These are phyloP conservation scores for Pichia inconspicua DNA, from an alignment of 1,139 yeast genomes.

Conservation along the genomic window DNA sequence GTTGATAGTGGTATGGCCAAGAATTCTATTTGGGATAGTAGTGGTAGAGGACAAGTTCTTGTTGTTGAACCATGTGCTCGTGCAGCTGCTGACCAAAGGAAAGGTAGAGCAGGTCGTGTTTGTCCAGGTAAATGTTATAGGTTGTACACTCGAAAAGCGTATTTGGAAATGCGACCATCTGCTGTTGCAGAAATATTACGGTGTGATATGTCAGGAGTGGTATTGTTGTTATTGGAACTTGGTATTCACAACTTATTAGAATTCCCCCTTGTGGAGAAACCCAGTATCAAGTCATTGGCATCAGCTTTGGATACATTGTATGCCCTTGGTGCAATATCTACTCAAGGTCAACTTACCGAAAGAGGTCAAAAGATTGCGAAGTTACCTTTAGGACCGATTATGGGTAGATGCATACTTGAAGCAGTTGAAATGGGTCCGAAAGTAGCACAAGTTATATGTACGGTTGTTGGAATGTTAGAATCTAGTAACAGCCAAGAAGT, in stretches of 20 bases:
- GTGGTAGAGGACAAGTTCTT: constrained; percentile 67
- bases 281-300: constrained; percentile 62
- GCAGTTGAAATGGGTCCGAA: constrained; percentile 41
- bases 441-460: constrained; percentile 58
- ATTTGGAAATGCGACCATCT: constrained; percentile 54
- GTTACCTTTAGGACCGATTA: constrained; percentile 87
- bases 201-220: constrained; percentile 70
- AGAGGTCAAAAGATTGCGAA: constrained; percentile 84
- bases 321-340: constrained; percentile 79
- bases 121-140: constrained; percentile 95
- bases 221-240: constrained; percentile 62
- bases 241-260: constrained; percentile 78
- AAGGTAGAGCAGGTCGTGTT: constrained; percentile 96
- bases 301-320: constrained; percentile 74
- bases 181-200: constrained; percentile 77
- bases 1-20: constrained; percentile 92
- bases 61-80: constrained; percentile 81
- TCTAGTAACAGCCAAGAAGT: neutral
- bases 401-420: constrained; percentile 65
- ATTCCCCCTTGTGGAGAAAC: constrained; percentile 85
- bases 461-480: constrained; percentile 75
- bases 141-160: constrained; percentile 81
- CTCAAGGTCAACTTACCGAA: constrained; percentile 70
- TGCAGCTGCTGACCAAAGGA: constrained; percentile 93
- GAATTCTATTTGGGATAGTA: constrained; percentile 73